Conservation (phyloP, 2,329 filamentous ascomycete species). For the Exophiala bonariae region DNA sequence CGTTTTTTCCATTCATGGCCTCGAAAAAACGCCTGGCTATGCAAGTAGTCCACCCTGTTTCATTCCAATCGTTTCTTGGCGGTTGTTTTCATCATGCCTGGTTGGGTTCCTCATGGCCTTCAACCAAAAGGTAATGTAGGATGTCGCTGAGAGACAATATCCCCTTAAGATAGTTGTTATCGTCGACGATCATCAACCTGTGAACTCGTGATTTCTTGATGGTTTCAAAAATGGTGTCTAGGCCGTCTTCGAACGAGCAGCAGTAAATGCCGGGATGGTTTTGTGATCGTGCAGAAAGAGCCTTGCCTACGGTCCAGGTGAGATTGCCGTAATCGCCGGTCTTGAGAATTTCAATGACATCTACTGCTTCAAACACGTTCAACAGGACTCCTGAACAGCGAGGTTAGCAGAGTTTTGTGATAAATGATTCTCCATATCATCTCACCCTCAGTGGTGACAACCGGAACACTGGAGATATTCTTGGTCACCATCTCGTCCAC, state of each 20-base stretch:
- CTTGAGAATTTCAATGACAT: conserved; percentile 95
- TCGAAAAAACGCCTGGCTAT: conserved; percentile 14
- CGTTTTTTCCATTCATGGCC: no score
- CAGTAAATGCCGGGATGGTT: conserved; percentile 98
- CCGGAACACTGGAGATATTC: conserved; percentile 93
- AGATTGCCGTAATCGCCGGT: conserved; percentile 91
- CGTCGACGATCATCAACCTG: conserved; percentile 88
- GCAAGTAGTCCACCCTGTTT: conserved; percentile 1
- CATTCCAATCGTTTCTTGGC: no score
- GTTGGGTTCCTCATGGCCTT: conserved; percentile 59
- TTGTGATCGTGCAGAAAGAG: conserved; percentile 44
- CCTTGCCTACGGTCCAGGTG: conserved; percentile 81
- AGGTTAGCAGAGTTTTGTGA: background rate
- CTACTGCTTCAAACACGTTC: conserved; percentile 96
- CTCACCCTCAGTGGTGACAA: conserved; percentile 72
- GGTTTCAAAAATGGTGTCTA: conserved; percentile 96
- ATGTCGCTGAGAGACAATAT: conserved; percentile 95
- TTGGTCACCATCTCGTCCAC: conserved; percentile 90
- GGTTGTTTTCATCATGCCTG: conserved; percentile 10
- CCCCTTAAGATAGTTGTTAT: conserved; percentile 80
- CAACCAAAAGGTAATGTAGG: conserved; percentile 85
- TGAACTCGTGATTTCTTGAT: conserved; percentile 94
- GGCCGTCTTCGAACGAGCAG: conserved; percentile 83
- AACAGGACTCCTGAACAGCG: conserved; percentile 63
- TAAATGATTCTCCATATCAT: conserved; percentile 20